A percentile compares a stretch with the other conserved stretches of the same genome.
These are phyloP conservation scores for Tubosaeta sp. DNA, from an alignment of 768 basidiomycete species.

Conservation along the genomic window DNA sequence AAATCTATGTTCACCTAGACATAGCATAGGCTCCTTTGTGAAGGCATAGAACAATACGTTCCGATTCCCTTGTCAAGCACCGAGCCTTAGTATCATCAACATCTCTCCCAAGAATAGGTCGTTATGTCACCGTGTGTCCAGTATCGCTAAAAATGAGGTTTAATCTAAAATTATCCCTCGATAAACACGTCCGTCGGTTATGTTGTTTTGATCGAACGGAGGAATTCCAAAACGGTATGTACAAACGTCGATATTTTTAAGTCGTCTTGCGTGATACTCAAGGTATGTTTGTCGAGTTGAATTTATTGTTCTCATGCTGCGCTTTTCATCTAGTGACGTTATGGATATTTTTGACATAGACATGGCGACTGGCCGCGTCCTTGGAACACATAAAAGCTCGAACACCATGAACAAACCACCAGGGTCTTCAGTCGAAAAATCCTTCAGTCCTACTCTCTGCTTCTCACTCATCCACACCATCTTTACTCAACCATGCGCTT, in stretches of 20 bases:
- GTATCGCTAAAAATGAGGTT: neutral
- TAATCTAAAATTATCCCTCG: neutral
- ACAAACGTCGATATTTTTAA: neutral
- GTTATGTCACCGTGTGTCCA: neutral
- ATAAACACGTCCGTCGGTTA: neutral
- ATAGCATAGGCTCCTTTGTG: neutral
- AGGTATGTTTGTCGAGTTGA: neutral
- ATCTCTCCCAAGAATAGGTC: neutral
- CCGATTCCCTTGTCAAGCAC: neutral
- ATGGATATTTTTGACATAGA: neutral
- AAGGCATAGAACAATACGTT: neutral
- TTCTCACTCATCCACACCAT: neutral
- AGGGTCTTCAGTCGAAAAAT: neutral
- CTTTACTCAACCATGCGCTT: slow-evolving; percentile 2
- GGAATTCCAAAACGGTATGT: neutral
- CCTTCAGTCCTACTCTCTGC: neutral
- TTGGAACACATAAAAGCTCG: neutral
- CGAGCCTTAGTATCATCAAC: neutral
- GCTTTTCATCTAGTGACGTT: neutral
- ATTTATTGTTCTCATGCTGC: neutral
- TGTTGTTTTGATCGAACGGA: neutral
- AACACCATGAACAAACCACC: neutral
- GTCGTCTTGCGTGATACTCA: neutral
- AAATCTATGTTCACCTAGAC: neutral
- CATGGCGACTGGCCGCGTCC: neutral